Conservation (phyloP, 768 basidiomycete genomes). For the Leucocoprinus leucothites region DNA sequence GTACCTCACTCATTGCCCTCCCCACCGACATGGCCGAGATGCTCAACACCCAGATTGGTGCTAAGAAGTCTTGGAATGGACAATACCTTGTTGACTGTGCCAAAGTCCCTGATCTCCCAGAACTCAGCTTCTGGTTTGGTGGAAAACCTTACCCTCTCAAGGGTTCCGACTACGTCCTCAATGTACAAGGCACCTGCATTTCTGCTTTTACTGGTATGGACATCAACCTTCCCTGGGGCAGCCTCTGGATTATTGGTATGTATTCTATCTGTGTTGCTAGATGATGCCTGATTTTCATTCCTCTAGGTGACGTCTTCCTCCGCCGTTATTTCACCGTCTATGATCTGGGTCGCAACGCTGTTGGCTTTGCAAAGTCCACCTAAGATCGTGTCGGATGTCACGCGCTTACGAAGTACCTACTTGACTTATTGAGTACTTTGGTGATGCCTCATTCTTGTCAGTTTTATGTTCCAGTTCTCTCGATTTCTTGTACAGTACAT, state of each 20-base stretch:
- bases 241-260: constrained; percentile 89
- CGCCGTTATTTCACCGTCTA: constrained; percentile 93
- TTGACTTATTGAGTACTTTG: no score
- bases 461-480: not conserved
- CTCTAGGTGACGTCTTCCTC: constrained; percentile 81
- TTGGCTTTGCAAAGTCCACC: constrained; percentile 68
- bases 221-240: constrained; percentile 74
- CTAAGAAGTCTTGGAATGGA: constrained; percentile 92
- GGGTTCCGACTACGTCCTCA: constrained; percentile 84
- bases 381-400: constrained; percentile 16
- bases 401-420: no score
- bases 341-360: constrained; percentile 71
- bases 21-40: constrained; percentile 96
- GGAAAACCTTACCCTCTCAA: constrained; percentile 78
- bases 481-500: not conserved
- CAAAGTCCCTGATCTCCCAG: constrained; percentile 80
- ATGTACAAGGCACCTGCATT: constrained; percentile 91
- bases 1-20: constrained; percentile 91
- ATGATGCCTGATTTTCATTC: constrained; percentile 2
- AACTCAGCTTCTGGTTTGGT: constrained; percentile 78
- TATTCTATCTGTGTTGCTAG: constrained; percentile 2
- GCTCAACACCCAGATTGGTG: constrained; percentile 94
- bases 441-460: no score
- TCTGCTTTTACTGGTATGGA: constrained; percentile 92
- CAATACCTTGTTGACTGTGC: constrained; percentile 91